Percentiles rank a stretch among this genome's conserved stretches.
These are phyloP conservation scores for Nicotiana paniculata DNA, from an alignment of 257 asterid species.

Conservation along the genomic window DNA sequence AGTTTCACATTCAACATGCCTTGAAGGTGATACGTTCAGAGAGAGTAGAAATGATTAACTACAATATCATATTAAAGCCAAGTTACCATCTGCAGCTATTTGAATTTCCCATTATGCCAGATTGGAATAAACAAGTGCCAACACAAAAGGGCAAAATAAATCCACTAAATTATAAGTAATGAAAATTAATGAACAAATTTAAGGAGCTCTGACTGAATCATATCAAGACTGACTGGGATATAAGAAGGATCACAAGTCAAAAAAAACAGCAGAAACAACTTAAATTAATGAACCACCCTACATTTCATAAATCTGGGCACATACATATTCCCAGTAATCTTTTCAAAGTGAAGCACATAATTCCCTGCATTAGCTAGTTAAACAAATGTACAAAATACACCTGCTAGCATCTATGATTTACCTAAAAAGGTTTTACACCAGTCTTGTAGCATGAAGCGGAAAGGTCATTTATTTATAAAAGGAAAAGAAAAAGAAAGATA, in stretches of 20 bases:
- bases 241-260: neutral
- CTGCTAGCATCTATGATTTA: neutral
- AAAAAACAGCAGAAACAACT: neutral
- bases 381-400: neutral
- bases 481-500: neutral
- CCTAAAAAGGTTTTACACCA: neutral
- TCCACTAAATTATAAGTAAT: neutral
- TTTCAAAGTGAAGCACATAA: neutral
- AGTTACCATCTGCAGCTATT: neutral
- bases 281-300: neutral
- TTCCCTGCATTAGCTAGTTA: neutral
- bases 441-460: neutral
- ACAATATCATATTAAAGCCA: neutral
- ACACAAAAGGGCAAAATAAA: neutral
- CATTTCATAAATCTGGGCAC: neutral
- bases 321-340: neutral
- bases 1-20: neutral
- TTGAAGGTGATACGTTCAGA: neutral
- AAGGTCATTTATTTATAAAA: neutral
- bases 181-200: neutral
- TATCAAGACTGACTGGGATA: neutral
- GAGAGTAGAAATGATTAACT: neutral
- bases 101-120: neutral
- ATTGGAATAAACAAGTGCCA: conserved; percentile 1
- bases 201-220: neutral